Evolutionary conservation across 1,139 yeast species (phyloP).

Genomic region (Hemisphaericaspora xylanilytica): DNA sequence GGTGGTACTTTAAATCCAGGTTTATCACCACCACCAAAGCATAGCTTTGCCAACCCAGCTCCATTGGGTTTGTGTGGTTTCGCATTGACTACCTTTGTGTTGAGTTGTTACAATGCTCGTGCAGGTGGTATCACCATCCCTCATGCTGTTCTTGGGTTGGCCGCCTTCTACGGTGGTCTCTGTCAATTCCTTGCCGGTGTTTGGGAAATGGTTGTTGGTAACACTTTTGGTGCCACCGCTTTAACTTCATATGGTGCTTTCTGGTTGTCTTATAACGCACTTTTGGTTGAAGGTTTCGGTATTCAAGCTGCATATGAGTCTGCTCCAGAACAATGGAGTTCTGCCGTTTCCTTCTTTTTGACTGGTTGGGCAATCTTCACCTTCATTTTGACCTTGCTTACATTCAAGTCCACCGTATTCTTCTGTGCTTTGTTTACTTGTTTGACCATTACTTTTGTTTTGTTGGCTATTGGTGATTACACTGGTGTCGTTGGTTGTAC

Average conservation of each 20-base stretch:
- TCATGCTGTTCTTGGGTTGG: constrained; percentile 43
- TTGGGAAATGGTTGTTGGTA: constrained; percentile 46
- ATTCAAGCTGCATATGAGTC: constrained; percentile 54
- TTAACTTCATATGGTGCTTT: constrained; percentile 45
- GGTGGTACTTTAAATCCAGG: constrained; percentile 42
- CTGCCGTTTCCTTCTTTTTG: constrained; percentile 43
- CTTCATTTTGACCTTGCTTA: constrained; percentile 35
- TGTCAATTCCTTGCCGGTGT: constrained; percentile 50
- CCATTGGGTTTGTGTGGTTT: constrained; percentile 61
- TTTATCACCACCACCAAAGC: constrained; percentile 29
- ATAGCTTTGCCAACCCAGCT: constrained; percentile 53
- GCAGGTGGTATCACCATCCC: constrained; percentile 41
- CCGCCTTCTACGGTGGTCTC: constrained; percentile 47
- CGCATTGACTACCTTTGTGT: constrained; percentile 48
- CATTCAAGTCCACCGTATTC: constrained; percentile 45
- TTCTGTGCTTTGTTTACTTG: constrained; percentile 35
- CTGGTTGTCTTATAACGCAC: constrained; percentile 43
- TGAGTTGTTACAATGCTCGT: constrained; percentile 41
- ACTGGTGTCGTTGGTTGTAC: constrained; percentile 27
- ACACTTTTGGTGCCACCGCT: constrained; percentile 44
- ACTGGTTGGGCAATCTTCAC: constrained; percentile 47
- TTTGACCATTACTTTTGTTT: constrained; percentile 37
- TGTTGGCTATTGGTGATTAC: constrained; percentile 42
- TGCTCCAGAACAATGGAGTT: constrained; percentile 25
- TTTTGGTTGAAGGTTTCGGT: constrained; percentile 40